phyloP scores from a whole-genome alignment of 768 basidiomycete species.

The Clathrus columnatus region DNA sequence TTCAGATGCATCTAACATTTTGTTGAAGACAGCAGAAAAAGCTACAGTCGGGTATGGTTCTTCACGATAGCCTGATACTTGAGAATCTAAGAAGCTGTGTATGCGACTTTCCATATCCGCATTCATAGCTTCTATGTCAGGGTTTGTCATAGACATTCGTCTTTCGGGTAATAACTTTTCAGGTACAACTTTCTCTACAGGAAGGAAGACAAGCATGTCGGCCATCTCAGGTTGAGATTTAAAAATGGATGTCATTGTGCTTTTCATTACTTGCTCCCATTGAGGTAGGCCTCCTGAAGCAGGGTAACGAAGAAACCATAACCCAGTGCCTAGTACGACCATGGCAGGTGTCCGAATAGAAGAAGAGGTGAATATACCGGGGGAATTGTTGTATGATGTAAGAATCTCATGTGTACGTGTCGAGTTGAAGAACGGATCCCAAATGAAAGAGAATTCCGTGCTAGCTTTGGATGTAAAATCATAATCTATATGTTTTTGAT shows the following conservation, averaged over 20 bases:
- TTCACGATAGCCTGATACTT: constrained; percentile 23
- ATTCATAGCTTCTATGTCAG: constrained; percentile 90
- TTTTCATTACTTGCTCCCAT: constrained; percentile 72
- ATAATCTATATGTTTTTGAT: constrained; percentile 64
- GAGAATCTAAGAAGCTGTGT: too few relatives aligned
- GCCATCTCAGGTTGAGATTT: constrained; percentile 37
- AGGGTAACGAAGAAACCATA: constrained; percentile 83
- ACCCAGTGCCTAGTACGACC: constrained; percentile 74
- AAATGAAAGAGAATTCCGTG: constrained; percentile 50
- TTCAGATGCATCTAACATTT: constrained; percentile 60
- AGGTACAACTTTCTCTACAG: constrained; percentile 62
- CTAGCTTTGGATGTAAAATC: constrained; percentile 36
- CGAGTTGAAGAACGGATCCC: constrained; percentile 86
- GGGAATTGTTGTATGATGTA: constrained; percentile 23
- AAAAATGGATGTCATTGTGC: constrained; percentile 44
- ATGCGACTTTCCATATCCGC: constrained; percentile 70
- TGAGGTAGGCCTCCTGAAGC: constrained; percentile 64
- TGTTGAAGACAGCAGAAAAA: constrained; percentile 68
- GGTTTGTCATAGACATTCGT: constrained; percentile 56
- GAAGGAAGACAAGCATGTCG: constrained; percentile 69
- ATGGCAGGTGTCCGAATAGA: constrained; percentile 39
- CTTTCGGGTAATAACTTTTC: constrained; percentile 59
- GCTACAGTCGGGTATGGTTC: constrained; percentile 16
- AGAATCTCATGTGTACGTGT: constrained; percentile 36
- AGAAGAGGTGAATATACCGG: constrained; percentile 20